Conservation (phyloP, 345 rosid genomes). For the Populus alba region DNA sequence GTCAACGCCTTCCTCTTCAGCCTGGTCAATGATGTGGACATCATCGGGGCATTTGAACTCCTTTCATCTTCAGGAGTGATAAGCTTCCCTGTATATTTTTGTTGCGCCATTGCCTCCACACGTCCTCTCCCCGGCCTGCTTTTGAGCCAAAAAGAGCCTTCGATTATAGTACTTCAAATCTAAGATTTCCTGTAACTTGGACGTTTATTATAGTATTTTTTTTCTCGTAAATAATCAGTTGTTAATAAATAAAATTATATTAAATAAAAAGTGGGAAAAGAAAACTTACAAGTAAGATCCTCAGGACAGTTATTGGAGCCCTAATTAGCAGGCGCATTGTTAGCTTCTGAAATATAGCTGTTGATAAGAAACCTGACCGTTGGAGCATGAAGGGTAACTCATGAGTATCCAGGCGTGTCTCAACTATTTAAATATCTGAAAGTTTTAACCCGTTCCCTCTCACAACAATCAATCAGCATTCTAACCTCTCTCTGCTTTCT, state of each 20-base stretch:
- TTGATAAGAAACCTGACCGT: slow-evolving; percentile 52
- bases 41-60: slow-evolving; percentile 60
- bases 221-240: background rate
- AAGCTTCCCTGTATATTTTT: slow-evolving; percentile 68
- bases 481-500: background rate
- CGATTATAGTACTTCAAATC: background rate
- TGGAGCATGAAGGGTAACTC: slow-evolving; percentile 33
- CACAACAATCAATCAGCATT: background rate
- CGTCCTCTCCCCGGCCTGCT: slow-evolving; percentile 45
- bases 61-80: slow-evolving; percentile 61
- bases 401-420: slow-evolving; percentile 18
- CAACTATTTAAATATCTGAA: slow-evolving; percentile 42
- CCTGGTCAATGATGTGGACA: slow-evolving; percentile 55
- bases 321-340: background rate
- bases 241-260: background rate
- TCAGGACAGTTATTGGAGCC: background rate
- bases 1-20: slow-evolving; percentile 72
- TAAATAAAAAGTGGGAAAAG: background rate
- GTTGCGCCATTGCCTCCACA: slow-evolving; percentile 64
- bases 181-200: background rate
- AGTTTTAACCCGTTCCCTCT: background rate
- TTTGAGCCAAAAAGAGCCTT: slow-evolving; percentile 56
- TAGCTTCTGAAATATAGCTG: background rate
- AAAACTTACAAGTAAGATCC: no score
- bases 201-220: background rate